Conservation (phyloP, 2,329 filamentous ascomycete species). For the Tolypocladium guangdongense region DNA sequence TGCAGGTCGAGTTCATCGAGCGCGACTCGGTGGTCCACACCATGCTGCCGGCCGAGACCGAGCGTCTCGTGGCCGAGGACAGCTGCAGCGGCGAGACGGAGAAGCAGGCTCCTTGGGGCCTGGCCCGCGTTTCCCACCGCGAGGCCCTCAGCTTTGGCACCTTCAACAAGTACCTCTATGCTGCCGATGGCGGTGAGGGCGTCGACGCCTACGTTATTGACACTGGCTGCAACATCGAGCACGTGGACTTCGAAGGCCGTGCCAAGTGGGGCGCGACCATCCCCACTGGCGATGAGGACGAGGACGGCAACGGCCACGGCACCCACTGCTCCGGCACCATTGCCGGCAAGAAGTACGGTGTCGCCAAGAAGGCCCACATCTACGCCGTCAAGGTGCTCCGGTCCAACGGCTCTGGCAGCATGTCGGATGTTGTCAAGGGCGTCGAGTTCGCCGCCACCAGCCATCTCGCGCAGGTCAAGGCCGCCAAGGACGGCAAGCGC, state of each 20-base stretch:
- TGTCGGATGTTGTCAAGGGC: conserved; percentile 98
- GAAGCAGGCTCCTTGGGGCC: conserved; percentile 96
- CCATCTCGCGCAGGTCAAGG: conserved; percentile 65
- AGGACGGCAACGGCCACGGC: conserved; percentile 94
- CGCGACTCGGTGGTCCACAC: conserved; percentile 87
- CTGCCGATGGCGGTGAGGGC: conserved; percentile 82
- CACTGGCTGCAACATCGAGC: conserved; percentile 85
- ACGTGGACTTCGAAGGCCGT: conserved; percentile 95
- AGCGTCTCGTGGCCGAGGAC: conserved; percentile 24
- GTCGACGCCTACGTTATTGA: conserved; percentile 99
- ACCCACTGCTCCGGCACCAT: conserved; percentile 99
- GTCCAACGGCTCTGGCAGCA: conserved; percentile 94
- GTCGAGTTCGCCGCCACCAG: conserved; percentile 85
- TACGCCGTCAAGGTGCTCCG: conserved; percentile 97
- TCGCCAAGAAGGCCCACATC: conserved; percentile 96
- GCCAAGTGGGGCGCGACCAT: conserved; percentile 97
- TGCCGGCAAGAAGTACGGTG: conserved; percentile 97
- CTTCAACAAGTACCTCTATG: conserved; percentile 98
- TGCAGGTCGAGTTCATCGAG: conserved; percentile 91
- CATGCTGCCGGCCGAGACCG: conserved; percentile 40
- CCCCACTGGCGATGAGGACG: conserved; percentile 70
- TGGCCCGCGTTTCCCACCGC: conserved; percentile 95
- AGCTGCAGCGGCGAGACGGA: conserved; percentile 53
- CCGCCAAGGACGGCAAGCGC: conserved; percentile 76
- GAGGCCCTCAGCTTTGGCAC: conserved; percentile 75